phyloP scores from a whole-genome alignment of 805 yeast genomes.

The Candida anglica region DNA sequence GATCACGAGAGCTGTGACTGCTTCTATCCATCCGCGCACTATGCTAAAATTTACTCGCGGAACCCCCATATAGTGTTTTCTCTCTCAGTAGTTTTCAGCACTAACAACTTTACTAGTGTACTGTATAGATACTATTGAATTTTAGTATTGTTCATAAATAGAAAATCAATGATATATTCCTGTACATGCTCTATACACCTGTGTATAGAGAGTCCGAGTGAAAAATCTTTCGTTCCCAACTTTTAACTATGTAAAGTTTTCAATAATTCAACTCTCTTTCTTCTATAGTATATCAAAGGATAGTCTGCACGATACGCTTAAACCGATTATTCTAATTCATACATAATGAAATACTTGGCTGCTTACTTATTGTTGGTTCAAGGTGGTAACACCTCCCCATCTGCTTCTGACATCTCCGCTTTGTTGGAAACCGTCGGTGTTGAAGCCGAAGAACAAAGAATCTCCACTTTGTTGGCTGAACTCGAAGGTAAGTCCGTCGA shows the following conservation, averaged over 20 bases:
- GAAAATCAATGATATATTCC: no score
- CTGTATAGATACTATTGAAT: no score
- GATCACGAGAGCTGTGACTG: constrained; percentile 4
- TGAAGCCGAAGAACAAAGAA: constrained; percentile 88
- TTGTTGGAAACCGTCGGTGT: constrained; percentile 93
- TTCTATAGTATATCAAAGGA: constrained; percentile 49
- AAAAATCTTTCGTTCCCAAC: no score
- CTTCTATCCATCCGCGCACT: no score
- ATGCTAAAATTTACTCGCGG: no score
- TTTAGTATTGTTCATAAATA: no score
- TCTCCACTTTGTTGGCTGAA: constrained; percentile 74
- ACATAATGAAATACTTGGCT: constrained; percentile 90
- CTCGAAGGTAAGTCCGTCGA: constrained; percentile 90
- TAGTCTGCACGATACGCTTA: constrained; percentile 73
- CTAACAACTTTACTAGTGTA: no score
- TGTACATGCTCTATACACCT: no score
- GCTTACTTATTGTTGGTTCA: constrained; percentile 97
- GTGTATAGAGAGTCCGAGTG: no score
- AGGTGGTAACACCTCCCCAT: constrained; percentile 94
- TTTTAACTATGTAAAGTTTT: no score
- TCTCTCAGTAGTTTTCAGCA: no score
- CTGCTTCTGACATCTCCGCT: constrained; percentile 85
- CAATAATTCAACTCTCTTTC: background rate
- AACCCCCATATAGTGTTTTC: no score
- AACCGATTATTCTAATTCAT: constrained; percentile 64